Evolutionary conservation across 306 rosid species (phyloP).

Genomic region (Rosa lucieae): DNA sequence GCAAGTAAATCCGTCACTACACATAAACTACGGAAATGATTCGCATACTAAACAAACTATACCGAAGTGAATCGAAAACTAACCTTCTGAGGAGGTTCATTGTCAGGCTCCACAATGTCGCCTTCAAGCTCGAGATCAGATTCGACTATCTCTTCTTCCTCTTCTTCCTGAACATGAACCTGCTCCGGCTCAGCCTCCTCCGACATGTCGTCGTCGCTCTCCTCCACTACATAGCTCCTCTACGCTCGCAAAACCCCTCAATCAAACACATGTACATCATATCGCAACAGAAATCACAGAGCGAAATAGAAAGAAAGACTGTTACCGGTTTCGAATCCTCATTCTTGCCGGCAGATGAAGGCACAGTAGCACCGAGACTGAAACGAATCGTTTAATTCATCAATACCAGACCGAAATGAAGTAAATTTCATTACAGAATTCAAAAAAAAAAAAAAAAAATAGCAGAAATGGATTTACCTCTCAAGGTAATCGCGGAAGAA

Average conservation of each 20-base stretch:
- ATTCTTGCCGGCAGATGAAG: slow-evolving; percentile 37
- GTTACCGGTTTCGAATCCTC: slow-evolving; percentile 57
- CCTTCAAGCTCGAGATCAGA: slow-evolving; percentile 88
- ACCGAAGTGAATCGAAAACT: not conserved
- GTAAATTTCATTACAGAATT: not conserved
- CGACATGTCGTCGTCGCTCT: slow-evolving; percentile 71
- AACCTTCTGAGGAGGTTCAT: slow-evolving; percentile 87
- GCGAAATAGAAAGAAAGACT: not conserved
- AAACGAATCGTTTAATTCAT: not conserved
- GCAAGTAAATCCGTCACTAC: not conserved
- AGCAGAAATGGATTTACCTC: slow-evolving; percentile 42
- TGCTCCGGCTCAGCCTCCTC: slow-evolving; percentile 37
- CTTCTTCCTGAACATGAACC: slow-evolving; percentile 52
- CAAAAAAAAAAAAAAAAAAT: not conserved
- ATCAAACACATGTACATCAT: not conserved
- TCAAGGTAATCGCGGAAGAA: slow-evolving; percentile 90
- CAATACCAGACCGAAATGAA: not conserved
- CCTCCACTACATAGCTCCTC: slow-evolving; percentile 49
- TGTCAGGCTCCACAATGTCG: slow-evolving; percentile 72
- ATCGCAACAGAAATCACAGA: not conserved
- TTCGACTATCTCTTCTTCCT: slow-evolving; percentile 77
- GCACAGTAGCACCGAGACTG: slow-evolving; percentile 75
- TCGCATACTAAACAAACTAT: not conserved
- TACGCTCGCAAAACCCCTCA: slow-evolving; percentile 2
- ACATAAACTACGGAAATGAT: not conserved